Evolutionary conservation across 2,329 filamentous ascomycete species (phyloP).

Genomic region (Elsinoe fawcettii): DNA sequence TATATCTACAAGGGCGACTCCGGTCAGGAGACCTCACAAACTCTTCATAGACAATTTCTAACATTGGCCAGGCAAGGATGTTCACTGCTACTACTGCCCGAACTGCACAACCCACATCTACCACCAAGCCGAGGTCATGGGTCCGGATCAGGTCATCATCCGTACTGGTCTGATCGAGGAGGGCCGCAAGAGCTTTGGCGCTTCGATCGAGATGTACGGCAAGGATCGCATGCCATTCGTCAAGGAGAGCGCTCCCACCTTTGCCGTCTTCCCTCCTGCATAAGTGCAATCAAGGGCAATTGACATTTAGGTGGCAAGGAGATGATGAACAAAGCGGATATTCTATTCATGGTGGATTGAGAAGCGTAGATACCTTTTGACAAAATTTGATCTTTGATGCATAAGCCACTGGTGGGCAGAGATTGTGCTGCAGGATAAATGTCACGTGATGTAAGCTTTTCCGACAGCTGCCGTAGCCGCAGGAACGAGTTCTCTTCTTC

Average conservation of each 20-base stretch:
- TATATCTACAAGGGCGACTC: slow-evolving; percentile 52
- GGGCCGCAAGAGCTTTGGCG: slow-evolving; percentile 40
- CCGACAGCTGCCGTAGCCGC: background rate
- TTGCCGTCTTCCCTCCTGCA: slow-evolving; percentile 34
- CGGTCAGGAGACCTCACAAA: no score
- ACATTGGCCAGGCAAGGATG: slow-evolving; percentile 39
- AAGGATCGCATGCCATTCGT: slow-evolving; percentile 42
- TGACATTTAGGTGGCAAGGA: background rate
- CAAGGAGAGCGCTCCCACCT: slow-evolving; percentile 43
- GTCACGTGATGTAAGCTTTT: background rate
- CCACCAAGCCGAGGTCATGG: slow-evolving; percentile 47
- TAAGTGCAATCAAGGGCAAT: background rate
- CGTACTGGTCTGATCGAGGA: slow-evolving; percentile 45
- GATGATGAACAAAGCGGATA: no score
- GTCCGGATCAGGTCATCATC: slow-evolving; percentile 46
- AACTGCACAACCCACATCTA: slow-evolving; percentile 50
- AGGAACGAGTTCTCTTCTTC: background rate
- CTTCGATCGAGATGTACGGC: slow-evolving; percentile 48
- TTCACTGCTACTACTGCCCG: slow-evolving; percentile 52
- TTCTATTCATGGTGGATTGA: background rate
- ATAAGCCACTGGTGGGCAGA: no score
- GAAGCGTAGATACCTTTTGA: background rate
- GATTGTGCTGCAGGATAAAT: background rate
- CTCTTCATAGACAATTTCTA: slow-evolving; percentile 27
- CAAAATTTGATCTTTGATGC: background rate